phyloP scores from a whole-genome alignment of 163 green algal species.

The Scenedesmus sp. region DNA sequence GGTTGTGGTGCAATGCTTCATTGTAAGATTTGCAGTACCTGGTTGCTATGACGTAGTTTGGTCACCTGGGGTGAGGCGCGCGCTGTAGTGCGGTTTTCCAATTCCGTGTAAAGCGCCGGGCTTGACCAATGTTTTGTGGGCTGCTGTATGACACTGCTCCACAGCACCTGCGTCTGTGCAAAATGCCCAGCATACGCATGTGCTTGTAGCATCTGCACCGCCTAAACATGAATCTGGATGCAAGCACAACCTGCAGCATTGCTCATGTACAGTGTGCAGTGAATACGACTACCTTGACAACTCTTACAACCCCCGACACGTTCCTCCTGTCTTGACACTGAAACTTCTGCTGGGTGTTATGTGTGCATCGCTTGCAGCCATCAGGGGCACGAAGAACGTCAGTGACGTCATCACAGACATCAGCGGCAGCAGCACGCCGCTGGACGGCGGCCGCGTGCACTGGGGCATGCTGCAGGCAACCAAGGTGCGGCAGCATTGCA shows the following conservation, averaged over 20 bases:
- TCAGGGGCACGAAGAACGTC: constrained; percentile 32
- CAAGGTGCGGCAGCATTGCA: background rate
- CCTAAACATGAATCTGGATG: background rate
- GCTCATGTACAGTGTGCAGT: constrained; percentile 4
- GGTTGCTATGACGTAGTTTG: too few species aligned
- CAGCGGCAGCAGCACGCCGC: constrained; percentile 11
- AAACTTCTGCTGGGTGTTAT: constrained; percentile 46
- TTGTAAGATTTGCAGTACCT: background rate
- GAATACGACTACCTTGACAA: background rate
- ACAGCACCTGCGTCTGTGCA: background rate
- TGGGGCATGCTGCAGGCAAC: constrained; percentile 38
- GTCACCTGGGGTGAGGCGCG: too few species aligned
- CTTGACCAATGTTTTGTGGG: background rate
- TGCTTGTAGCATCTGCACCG: too few species aligned
- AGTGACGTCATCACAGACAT: constrained; percentile 44
- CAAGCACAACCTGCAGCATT: background rate
- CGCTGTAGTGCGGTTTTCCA: too few species aligned
- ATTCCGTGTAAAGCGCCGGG: background rate
- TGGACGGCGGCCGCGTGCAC: constrained; percentile 39
- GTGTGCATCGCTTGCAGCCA: constrained; percentile 69
- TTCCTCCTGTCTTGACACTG: background rate
- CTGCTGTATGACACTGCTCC: too few species aligned
- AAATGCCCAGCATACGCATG: background rate
- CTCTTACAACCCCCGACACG: background rate
- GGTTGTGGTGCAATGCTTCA: background rate